Base-by-base conservation (phyloP, 2,329 filamentous ascomycete species). In the Fusarium sp. region DNA sequence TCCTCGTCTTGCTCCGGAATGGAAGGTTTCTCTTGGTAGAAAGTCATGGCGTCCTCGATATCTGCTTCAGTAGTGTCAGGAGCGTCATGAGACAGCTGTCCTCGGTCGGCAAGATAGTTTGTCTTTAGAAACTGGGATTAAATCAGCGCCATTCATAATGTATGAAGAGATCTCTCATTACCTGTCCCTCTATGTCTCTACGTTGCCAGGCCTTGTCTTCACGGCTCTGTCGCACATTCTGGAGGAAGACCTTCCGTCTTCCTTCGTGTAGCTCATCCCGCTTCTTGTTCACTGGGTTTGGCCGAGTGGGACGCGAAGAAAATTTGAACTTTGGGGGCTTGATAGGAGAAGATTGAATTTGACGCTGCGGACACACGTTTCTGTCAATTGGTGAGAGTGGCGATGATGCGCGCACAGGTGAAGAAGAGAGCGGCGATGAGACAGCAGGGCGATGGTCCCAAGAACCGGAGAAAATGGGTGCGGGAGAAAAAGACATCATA, bases 241-340 rank as follows among this genome's bases (percentile, higher is more conserved):
- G 89, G 67, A 96, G 83, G 76, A 96, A 96, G 63, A 92, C 84
- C 38, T 89, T 88, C 53, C 93, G 85, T 65, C 93, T 85, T 61
- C 88, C 85, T 79, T 94, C 91, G 63, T 90, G 89, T 2, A 86
- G 85, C 24, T 89, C 89, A 79, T 94, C 89, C 57, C 89, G 86
- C 69, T 83, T 88, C 73, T 88, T 87, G 24, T 91, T 82, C 12
- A 92, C 77, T 0, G 91, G 92, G 70, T 92, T 94, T 41, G 87
- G 85, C 69, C 92, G 92, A 61, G 86, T 83, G 20, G 85, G 84
- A 22, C 90, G 87, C 69, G 88, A 83, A 35, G 89, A 85, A 74
- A 85, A 91, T 66, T 85, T 88, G 79, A 85, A 86, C 35, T 82
- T 83, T 38, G 80, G 75, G 15, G 82, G 79, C 51, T 80, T 76